phyloP scores from a whole-genome alignment of 805 yeast species.

The Ogataea methylovora region DNA sequence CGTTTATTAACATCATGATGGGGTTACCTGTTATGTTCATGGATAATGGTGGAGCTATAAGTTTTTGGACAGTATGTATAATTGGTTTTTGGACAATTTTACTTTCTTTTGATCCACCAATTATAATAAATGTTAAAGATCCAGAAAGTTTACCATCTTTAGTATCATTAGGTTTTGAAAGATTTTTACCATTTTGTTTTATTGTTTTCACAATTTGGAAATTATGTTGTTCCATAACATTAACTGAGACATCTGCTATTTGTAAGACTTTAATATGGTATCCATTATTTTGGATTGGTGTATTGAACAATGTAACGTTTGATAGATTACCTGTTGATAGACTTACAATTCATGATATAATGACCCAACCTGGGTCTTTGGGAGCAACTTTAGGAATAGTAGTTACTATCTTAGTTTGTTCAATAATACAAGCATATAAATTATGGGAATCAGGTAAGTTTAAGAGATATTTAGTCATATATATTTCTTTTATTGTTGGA shows the following conservation, averaged over 20 bases:
- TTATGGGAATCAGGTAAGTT: slow-evolving; percentile 77
- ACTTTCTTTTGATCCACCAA: slow-evolving; percentile 75
- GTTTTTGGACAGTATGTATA: slow-evolving; percentile 53
- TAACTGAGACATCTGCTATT: slow-evolving; percentile 32
- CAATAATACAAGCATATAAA: slow-evolving; percentile 64
- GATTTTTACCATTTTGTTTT: slow-evolving; percentile 70
- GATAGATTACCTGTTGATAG: slow-evolving; percentile 87
- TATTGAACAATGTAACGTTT: slow-evolving; percentile 79
- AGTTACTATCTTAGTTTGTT: slow-evolving; percentile 41
- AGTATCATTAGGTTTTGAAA: slow-evolving; percentile 61
- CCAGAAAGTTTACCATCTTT: slow-evolving; percentile 50
- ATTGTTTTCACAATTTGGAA: slow-evolving; percentile 67
- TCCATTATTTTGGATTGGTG: slow-evolving; percentile 76
- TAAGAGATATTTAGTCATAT: slow-evolving; percentile 47
- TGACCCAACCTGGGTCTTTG: slow-evolving; percentile 70
- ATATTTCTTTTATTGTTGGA: slow-evolving; percentile 35
- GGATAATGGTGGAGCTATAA: slow-evolving; percentile 30
- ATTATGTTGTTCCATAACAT: slow-evolving; percentile 42
- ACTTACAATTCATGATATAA: slow-evolving; percentile 62
- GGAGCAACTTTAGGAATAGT: slow-evolving; percentile 51
- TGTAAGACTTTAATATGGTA: slow-evolving; percentile 56
- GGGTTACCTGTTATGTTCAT: slow-evolving; percentile 58
- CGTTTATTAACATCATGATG: slow-evolving; percentile 49
- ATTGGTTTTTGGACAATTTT: slow-evolving; percentile 82
- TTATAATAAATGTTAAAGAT: slow-evolving; percentile 43